These are phyloP conservation scores for Boletus sp. DNA, from an alignment of 768 basidiomycete species.

Conservation along the genomic window DNA sequence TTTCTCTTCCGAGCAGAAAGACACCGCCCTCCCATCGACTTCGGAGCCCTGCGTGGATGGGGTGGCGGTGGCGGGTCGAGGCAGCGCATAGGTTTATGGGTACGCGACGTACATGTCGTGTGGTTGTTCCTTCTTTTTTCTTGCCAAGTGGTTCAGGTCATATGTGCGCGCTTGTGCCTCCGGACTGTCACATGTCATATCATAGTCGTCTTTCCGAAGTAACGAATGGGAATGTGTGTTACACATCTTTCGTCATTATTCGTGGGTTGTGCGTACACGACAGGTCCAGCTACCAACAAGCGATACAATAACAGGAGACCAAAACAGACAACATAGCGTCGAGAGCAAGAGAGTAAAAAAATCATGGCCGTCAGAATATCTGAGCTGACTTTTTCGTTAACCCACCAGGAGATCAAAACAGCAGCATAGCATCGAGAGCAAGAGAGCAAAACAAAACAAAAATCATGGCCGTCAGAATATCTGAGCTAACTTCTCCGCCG, in stretches of 20 bases:
- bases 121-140: background rate
- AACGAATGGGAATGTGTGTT: background rate
- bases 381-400: constrained; percentile 16
- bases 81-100: background rate
- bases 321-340: background rate
- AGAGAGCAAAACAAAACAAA: background rate
- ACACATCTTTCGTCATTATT: background rate
- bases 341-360: background rate
- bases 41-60: background rate
- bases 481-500: constrained; percentile 14
- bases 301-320: background rate
- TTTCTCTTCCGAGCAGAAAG: constrained; percentile 1
- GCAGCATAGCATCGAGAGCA: background rate
- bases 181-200: background rate
- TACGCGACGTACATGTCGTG: background rate
- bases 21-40: background rate
- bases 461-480: constrained; percentile 13
- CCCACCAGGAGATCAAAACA: background rate
- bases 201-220: background rate
- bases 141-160: background rate
- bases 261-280: background rate
- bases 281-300: too few species aligned
- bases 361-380: constrained; percentile 13
- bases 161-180: background rate
- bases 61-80: background rate